phyloP scores from a whole-genome alignment of 2,329 filamentous ascomycete genomes.

The Ceratocystis cubensis region DNA sequence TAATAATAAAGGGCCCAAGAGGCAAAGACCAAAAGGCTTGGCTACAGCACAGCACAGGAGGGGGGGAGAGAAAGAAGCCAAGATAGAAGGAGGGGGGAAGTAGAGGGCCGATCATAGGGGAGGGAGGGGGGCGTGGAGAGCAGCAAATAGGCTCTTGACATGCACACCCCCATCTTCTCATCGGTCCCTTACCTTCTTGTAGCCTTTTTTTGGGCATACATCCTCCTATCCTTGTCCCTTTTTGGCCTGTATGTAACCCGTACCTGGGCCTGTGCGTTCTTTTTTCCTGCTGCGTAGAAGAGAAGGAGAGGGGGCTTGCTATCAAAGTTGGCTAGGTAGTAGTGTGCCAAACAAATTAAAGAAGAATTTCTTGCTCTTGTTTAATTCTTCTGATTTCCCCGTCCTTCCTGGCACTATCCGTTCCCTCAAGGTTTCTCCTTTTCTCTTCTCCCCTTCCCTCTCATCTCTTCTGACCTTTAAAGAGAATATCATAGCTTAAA shows the following conservation, averaged over 20 bases:
- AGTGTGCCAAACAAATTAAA: not conserved
- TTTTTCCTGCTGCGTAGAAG: not conserved
- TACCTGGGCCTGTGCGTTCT: conserved; percentile 1
- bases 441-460: conserved; percentile 23
- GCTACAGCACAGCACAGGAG: not conserved
- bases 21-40: not conserved
- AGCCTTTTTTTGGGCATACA: not conserved
- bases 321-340: not conserved
- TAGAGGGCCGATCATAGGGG: not conserved
- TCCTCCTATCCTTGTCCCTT: conserved; percentile 8
- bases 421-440: conserved; percentile 10
- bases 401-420: conserved; percentile 9
- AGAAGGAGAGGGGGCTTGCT: no score
- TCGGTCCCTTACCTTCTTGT: conserved; percentile 6
- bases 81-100: not conserved
- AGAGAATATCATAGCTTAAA: conserved; percentile 42
- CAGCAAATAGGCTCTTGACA: not conserved
- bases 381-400: conserved; percentile 7
- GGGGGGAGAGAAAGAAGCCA: conserved; percentile 3
- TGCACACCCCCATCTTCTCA: not conserved
- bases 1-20: not conserved
- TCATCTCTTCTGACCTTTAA: conserved; percentile 29
- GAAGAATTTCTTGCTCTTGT: not conserved
- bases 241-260: conserved; percentile 6
- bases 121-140: not conserved